These are phyloP conservation scores for Haematococcus lacustris DNA, from an alignment of 139 green algal genomes.

Conservation along the genomic window DNA sequence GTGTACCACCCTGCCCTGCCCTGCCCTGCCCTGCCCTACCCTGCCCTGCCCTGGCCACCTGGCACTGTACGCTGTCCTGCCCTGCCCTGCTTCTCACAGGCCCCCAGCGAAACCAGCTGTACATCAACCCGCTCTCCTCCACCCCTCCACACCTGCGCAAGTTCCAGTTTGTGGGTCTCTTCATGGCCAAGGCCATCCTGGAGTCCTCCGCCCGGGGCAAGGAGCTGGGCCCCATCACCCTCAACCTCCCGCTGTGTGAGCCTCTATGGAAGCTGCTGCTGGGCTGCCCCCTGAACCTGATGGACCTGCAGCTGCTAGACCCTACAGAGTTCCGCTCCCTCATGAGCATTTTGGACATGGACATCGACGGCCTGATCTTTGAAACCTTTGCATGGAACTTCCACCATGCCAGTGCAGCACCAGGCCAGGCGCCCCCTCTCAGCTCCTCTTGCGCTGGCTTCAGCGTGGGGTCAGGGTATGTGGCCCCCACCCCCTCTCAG, in stretches of 20 bases:
- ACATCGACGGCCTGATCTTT: constrained; percentile 58
- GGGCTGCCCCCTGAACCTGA: constrained; percentile 44
- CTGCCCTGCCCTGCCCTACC: too few relatives aligned
- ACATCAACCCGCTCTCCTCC: constrained; percentile 47
- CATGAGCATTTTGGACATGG: constrained; percentile 52
- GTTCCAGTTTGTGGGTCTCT: constrained; percentile 52
- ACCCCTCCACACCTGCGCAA: constrained; percentile 47
- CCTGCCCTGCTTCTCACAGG: too few relatives aligned
- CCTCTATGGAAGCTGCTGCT: constrained; percentile 61
- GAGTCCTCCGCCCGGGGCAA: constrained; percentile 38
- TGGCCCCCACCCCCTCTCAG: too few relatives aligned
- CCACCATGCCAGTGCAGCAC: constrained; percentile 35
- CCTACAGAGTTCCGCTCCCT: constrained; percentile 30
- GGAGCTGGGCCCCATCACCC: constrained; percentile 49
- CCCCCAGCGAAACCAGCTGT: constrained; percentile 46
- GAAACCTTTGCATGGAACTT: constrained; percentile 53
- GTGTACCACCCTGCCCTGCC: too few relatives aligned
- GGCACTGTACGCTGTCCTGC: too few relatives aligned
- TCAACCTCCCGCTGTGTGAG: constrained; percentile 54
- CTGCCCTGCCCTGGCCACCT: too few relatives aligned
- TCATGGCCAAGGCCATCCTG: constrained; percentile 59
- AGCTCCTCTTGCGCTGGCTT: too few relatives aligned
- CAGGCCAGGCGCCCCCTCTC: too few relatives aligned
- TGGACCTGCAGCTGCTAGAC: constrained; percentile 39
- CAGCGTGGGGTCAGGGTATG: too few relatives aligned